These are phyloP conservation scores for Periconia sp. DNA, from an alignment of 2,329 filamentous ascomycete genomes.

Conservation along the genomic window DNA sequence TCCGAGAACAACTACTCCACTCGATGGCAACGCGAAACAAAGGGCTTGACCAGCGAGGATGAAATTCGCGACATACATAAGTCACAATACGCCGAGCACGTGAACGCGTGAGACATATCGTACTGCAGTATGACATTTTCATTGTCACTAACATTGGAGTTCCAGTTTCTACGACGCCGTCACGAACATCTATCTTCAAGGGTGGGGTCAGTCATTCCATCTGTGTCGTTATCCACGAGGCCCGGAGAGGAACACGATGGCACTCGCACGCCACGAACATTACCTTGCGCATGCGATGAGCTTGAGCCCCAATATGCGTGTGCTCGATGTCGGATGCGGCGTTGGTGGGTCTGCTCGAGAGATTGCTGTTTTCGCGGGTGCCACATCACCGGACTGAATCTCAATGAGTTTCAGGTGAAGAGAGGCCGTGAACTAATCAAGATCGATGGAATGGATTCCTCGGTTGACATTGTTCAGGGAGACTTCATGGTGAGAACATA, in stretches of 20 bases:
- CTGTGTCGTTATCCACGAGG: conserved; percentile 87
- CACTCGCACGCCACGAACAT: conserved; percentile 91
- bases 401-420: conserved; percentile 96
- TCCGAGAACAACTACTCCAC: background rate
- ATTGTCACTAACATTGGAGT: conserved; percentile 51
- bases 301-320: conserved; percentile 79
- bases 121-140: background rate
- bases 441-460: conserved; percentile 77
- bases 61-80: conserved; percentile 3
- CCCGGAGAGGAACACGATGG: conserved; percentile 77
- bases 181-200: conserved; percentile 92
- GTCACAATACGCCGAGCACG: conserved; percentile 1
- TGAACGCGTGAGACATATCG: conserved; percentile 4
- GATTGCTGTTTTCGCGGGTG: conserved; percentile 90
- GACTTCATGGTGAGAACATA: conserved; percentile 75
- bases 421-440: conserved; percentile 78
- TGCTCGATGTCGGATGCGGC: conserved; percentile 94
- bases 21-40: background rate
- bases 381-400: conserved; percentile 88
- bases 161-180: conserved; percentile 88
- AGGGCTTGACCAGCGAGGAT: background rate
- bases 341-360: conserved; percentile 90
- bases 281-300: conserved; percentile 86
- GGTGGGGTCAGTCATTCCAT: conserved; percentile 92
- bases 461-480: conserved; percentile 80